Evolutionary conservation across 2,329 filamentous ascomycete species (phyloP), one percentile per base, ranked within the genome.

Genomic region (Penicillium psychrosexuale): DNA sequence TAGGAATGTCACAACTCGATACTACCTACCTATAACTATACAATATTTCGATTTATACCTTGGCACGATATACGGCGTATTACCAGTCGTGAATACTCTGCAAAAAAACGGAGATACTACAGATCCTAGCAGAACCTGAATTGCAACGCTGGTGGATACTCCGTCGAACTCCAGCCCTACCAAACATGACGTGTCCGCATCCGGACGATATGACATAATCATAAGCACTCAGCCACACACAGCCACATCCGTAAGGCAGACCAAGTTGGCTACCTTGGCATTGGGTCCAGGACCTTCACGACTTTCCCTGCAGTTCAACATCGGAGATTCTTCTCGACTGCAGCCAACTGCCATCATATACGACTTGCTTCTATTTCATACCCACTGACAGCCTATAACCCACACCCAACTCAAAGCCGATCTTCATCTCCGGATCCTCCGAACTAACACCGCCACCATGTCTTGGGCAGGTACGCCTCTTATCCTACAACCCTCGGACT

Each of bases 401-500:
- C 13, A 28, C 11, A 34, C 27, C 19, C 24, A 19, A 31, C 28
- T 28, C 17, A 27, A 22, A 36, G 15, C 30, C 22, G 22, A 53
- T 47, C 37, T 7, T 17, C 42, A 40, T 47, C 28, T 39, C 36
- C 34, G 28, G 28, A 8, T 33, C 51, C 22, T 34, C 51, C 28
- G 37, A 40, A 42, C 22, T 28, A 42, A 42, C 44, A 36, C 66
- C 69, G 69, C 69, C 70, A 77, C 72, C 60, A 88, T 88, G 85
- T 88, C 85, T 76, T 88, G 85, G 86, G 85, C 86, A 77, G 86
- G 86, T 88, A 66, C 50, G 69, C 47, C 36, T 44, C 44, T 27
- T 31, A 33, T 31, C 30, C 31, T 37, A 33, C 28, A 24, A 27
- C 19, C 11, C 24, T 34, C 39, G 22, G 40, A 22, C 28, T 51